phyloP scores from a whole-genome alignment of 2,329 filamentous ascomycete genomes.

The Alternaria atra region DNA sequence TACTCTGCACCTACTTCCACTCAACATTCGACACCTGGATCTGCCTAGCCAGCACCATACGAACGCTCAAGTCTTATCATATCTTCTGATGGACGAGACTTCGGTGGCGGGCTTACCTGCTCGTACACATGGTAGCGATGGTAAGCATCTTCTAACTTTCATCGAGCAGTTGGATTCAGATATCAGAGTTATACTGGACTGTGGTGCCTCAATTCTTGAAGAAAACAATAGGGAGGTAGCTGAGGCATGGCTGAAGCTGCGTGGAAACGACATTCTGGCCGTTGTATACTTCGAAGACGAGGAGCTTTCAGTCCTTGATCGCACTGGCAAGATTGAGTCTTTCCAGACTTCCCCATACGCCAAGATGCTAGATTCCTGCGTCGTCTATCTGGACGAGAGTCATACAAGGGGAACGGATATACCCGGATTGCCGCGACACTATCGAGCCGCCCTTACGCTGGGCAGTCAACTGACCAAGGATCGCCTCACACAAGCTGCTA shows the following conservation, averaged over 20 bases:
- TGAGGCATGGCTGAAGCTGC: slow-evolving; percentile 59
- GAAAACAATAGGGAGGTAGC: slow-evolving; percentile 58
- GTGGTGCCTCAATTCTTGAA: slow-evolving; percentile 75
- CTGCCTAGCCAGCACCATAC: slow-evolving; percentile 67
- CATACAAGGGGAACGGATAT: slow-evolving; percentile 77
- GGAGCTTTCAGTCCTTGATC: slow-evolving; percentile 63
- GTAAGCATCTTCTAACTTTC: slow-evolving; percentile 56
- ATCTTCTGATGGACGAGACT: slow-evolving; percentile 61
- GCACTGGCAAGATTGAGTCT: slow-evolving; percentile 56
- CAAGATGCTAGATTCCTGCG: slow-evolving; percentile 64
- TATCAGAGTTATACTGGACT: slow-evolving; percentile 72
- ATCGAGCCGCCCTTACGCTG: slow-evolving; percentile 73
- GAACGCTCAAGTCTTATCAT: slow-evolving; percentile 70
- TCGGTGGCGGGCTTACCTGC: slow-evolving; percentile 40
- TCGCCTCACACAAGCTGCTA: slow-evolving; percentile 71
- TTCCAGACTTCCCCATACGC: slow-evolving; percentile 68
- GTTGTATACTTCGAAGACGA: slow-evolving; percentile 68
- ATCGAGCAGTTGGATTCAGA: slow-evolving; percentile 53
- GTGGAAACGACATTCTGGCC: slow-evolving; percentile 35
- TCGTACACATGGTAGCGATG: slow-evolving; percentile 32
- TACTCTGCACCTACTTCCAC: slow-evolving; percentile 65
- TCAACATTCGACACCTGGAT: slow-evolving; percentile 65
- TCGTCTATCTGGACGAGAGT: slow-evolving; percentile 74
- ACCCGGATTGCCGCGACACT: slow-evolving; percentile 62
- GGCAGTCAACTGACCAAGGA: slow-evolving; percentile 74